These are phyloP conservation scores for Aspergillus sp. DNA, from an alignment of 2,329 filamentous ascomycete species.

Conservation along the genomic window DNA sequence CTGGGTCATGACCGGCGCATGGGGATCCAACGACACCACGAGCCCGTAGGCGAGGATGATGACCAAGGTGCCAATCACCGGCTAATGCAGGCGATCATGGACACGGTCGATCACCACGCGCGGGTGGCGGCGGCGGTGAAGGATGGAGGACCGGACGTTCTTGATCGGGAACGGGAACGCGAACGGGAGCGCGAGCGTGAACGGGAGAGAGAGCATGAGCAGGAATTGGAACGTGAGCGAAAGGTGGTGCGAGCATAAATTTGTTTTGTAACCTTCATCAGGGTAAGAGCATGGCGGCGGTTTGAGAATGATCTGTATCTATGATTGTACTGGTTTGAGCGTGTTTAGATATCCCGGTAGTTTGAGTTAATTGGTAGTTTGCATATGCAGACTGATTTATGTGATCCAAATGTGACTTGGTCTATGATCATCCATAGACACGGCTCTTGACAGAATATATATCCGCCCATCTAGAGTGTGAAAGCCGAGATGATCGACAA, in stretches of 20 bases:
- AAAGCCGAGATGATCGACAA: too few species aligned
- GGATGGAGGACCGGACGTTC: conserved; percentile 24
- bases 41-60: conserved; percentile 29
- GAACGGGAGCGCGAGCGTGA: conserved; percentile 10
- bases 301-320: conserved; percentile 6
- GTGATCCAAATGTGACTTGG: too few species aligned
- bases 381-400: neutral
- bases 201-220: conserved; percentile 21
- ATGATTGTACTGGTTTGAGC: conserved; percentile 17
- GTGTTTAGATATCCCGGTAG: conserved; percentile 24
- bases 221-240: conserved; percentile 30
- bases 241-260: conserved; percentile 25
- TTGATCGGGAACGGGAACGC: conserved; percentile 16
- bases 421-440: too few species aligned
- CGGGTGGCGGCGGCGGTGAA: conserved; percentile 35
- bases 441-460: too few species aligned
- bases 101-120: conserved; percentile 41
- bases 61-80: conserved; percentile 41
- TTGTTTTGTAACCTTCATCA: conserved; percentile 4
- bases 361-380: conserved; percentile 8
- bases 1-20: conserved; percentile 19
- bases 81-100: conserved; percentile 43
- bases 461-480: too few species aligned
- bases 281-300: conserved; percentile 1
- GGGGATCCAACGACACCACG: conserved; percentile 18